Conservation (phyloP, 1,139 yeast species). For the Debaryomyces singareniensis region DNA sequence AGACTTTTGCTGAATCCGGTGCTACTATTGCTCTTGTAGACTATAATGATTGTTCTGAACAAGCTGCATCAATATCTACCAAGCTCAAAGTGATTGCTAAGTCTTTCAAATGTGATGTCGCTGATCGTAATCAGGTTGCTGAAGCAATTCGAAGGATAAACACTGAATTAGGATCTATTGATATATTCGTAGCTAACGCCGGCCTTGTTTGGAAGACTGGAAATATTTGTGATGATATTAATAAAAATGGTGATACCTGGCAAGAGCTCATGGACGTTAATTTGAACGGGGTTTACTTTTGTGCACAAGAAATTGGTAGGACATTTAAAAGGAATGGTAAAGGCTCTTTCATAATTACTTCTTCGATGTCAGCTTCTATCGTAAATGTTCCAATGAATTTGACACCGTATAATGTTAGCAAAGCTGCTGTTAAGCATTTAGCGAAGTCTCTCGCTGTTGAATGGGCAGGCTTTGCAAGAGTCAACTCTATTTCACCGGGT, state of each 20-base stretch:
- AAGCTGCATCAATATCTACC: too few relatives aligned
- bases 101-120: slow-evolving; percentile 41
- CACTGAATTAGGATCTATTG: slow-evolving; percentile 34
- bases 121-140: slow-evolving; percentile 32
- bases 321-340: slow-evolving; percentile 33
- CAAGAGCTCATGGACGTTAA: slow-evolving; percentile 39
- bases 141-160: slow-evolving; percentile 25
- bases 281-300: slow-evolving; percentile 40
- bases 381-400: slow-evolving; percentile 58
- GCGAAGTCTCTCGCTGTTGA: slow-evolving; percentile 49
- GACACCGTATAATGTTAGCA: slow-evolving; percentile 46
- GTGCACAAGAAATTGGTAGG: slow-evolving; percentile 36
- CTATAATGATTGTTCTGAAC: background rate
- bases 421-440: slow-evolving; percentile 43
- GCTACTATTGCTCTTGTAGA: too few relatives aligned
- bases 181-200: slow-evolving; percentile 49
- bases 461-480: slow-evolving; percentile 45
- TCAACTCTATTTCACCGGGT: slow-evolving; percentile 55
- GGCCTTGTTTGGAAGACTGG: slow-evolving; percentile 44
- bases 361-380: slow-evolving; percentile 60
- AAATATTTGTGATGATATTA: slow-evolving; percentile 28
- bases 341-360: slow-evolving; percentile 55
- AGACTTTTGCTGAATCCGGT: slow-evolving; percentile 29
- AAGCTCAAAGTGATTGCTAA: too few relatives aligned
- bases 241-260: slow-evolving; percentile 43